These are phyloP conservation scores for Penicillium sp. DNA, from an alignment of 2,329 filamentous ascomycete species.

Conservation along the genomic window DNA sequence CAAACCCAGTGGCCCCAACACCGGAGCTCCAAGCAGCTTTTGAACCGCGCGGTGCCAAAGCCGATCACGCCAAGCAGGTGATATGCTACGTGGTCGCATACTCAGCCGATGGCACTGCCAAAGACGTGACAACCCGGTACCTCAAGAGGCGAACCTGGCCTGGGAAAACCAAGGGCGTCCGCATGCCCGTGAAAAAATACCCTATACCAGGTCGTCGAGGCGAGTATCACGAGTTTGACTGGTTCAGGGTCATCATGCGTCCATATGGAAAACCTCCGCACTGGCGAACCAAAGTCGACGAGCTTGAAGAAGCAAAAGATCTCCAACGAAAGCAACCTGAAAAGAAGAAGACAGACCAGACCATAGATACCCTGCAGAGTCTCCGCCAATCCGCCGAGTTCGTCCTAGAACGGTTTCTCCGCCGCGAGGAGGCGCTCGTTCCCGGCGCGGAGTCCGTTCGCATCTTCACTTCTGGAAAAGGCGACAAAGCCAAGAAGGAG, in stretches of 20 bases:
- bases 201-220: slow-evolving; percentile 76
- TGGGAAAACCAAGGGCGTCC: slow-evolving; percentile 83
- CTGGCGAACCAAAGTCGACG: slow-evolving; percentile 69
- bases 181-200: slow-evolving; percentile 77
- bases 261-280: slow-evolving; percentile 62
- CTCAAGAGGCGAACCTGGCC: slow-evolving; percentile 79
- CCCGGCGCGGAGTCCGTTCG: slow-evolving; percentile 69
- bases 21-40: slow-evolving; percentile 72
- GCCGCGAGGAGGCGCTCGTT: slow-evolving; percentile 84
- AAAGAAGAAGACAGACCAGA: slow-evolving; percentile 72
- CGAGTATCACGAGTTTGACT: slow-evolving; percentile 79
- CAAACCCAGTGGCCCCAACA: slow-evolving; percentile 68
- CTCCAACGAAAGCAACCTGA: slow-evolving; percentile 71
- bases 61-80: slow-evolving; percentile 83
- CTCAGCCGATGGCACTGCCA: slow-evolving; percentile 81
- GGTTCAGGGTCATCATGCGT: slow-evolving; percentile 80
- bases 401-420: slow-evolving; percentile 80
- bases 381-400: slow-evolving; percentile 86
- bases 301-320: slow-evolving; percentile 76
- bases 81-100: slow-evolving; percentile 87
- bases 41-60: slow-evolving; percentile 79
- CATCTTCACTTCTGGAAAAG: slow-evolving; percentile 74
- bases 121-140: slow-evolving; percentile 93
- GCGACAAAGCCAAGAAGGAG: slow-evolving; percentile 71
- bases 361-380: slow-evolving; percentile 80